These are phyloP conservation scores for Stellera chamaejasme DNA, from an alignment of 345 rosid genomes.

Conservation along the genomic window DNA sequence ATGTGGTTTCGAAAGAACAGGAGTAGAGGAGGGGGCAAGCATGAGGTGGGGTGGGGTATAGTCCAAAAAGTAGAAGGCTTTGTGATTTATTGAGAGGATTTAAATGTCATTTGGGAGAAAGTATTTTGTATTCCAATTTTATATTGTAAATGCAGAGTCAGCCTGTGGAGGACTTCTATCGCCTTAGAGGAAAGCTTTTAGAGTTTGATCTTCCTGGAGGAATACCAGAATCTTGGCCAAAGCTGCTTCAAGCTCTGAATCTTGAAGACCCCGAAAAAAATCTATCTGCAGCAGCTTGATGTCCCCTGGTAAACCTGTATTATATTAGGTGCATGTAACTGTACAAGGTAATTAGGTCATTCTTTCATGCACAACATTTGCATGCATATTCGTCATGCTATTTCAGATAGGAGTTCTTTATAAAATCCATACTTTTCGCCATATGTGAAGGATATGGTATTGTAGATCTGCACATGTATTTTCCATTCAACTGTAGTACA, in stretches of 20 bases:
- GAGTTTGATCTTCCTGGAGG: conserved; percentile 97
- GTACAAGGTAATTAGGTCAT: conserved; percentile 34
- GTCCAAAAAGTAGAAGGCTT: neutral
- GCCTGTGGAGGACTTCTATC: conserved; percentile 93
- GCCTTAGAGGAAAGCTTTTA: conserved; percentile 58
- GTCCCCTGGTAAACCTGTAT: neutral
- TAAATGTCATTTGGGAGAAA: neutral
- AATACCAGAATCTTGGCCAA: conserved; percentile 96
- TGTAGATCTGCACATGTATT: too few relatives aligned
- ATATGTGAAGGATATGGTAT: too few relatives aligned
- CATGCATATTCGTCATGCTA: conserved; percentile 20
- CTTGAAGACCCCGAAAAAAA: conserved; percentile 53
- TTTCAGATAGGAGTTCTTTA: too few relatives aligned
- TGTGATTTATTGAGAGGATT: conserved; percentile 2
- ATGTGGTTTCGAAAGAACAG: too few relatives aligned
- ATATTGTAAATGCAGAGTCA: conserved; percentile 44
- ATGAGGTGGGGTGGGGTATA: too few relatives aligned
- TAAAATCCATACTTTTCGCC: too few relatives aligned
- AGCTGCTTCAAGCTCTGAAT: conserved; percentile 78
- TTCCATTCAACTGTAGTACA: too few relatives aligned
- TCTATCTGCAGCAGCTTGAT: conserved; percentile 60
- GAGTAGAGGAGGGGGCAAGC: too few relatives aligned
- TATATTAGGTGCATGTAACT: conserved; percentile 1
- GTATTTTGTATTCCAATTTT: conserved; percentile 7
- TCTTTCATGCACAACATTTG: conserved; percentile 39